These are phyloP conservation scores for Theileria equi DNA, from an alignment of 169 alveolate genomes.

Conservation along the genomic window DNA sequence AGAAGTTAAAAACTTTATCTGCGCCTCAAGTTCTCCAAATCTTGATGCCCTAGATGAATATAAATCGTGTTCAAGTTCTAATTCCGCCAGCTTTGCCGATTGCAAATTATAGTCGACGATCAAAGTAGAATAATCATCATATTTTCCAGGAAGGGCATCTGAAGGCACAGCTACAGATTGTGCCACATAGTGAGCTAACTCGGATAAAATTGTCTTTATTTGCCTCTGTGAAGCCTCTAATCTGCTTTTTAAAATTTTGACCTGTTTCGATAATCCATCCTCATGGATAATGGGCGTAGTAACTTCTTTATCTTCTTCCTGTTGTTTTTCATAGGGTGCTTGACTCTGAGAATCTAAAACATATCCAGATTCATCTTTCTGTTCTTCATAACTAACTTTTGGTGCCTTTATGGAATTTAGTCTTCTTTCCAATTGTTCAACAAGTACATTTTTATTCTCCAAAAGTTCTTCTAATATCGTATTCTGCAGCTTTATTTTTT, in stretches of 20 bases:
- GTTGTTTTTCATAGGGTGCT: background rate
- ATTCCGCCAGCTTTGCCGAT: background rate
- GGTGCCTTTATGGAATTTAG: background rate
- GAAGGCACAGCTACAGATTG: no score
- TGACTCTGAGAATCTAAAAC: background rate
- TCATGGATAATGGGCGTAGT: no score
- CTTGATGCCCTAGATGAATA: background rate
- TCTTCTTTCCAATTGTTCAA: slow-evolving; percentile 17
- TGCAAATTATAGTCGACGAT: background rate
- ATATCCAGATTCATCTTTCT: background rate
- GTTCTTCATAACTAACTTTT: background rate
- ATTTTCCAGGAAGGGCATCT: no score
- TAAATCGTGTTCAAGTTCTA: background rate
- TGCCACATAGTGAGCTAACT: background rate
- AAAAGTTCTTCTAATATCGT: slow-evolving; percentile 43
- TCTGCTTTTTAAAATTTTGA: background rate
- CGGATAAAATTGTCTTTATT: background rate
- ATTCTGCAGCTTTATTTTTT: slow-evolving; percentile 25
- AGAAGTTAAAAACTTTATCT: background rate
- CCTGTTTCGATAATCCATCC: no score
- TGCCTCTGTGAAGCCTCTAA: slow-evolving; percentile 8
- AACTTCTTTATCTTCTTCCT: background rate
- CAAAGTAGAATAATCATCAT: background rate
- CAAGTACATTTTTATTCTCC: slow-evolving; percentile 2
- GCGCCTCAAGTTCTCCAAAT: background rate